These are phyloP conservation scores for Xylariomycetidae sp. DNA, from an alignment of 2,329 filamentous ascomycete genomes.

Conservation along the genomic window DNA sequence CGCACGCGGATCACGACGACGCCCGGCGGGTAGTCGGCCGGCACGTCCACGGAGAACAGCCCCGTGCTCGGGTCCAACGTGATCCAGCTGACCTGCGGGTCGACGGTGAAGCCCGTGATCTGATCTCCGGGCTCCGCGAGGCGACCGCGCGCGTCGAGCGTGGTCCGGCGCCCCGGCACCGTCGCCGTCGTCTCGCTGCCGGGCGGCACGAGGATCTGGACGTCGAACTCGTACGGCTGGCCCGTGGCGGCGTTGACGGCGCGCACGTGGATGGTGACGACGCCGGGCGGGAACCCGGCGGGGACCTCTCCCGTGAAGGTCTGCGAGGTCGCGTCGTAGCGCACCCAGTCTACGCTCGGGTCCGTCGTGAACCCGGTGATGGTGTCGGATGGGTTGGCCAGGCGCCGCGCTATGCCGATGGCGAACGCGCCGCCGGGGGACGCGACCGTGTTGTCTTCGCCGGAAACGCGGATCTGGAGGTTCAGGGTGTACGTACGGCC, in stretches of 20 bases:
- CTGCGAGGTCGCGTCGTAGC: neutral
- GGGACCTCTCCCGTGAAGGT: conserved; percentile 1
- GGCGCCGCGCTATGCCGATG: neutral
- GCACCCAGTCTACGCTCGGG: neutral
- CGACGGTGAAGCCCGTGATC: neutral
- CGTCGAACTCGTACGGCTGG: neutral
- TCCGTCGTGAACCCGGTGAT: neutral
- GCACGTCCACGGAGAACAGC: neutral
- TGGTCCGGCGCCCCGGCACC: neutral
- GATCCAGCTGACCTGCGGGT: neutral
- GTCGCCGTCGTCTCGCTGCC: neutral
- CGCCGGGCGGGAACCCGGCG: neutral
- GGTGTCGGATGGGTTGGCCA: neutral
- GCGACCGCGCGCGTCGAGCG: neutral
- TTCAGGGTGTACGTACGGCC: neutral
- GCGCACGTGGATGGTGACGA: neutral
- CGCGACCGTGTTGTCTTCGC: too few species aligned
- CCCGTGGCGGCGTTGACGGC: neutral
- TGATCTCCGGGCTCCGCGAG: neutral
- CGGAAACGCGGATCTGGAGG: too few species aligned
- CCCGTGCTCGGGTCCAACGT: neutral
- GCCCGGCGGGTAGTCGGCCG: neutral
- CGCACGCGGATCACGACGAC: neutral
- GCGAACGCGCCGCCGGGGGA: too few species aligned
- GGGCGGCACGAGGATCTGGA: conserved; percentile 1